Evolutionary conservation across 176 grass and related monocot species (phyloP).

Genomic region (Phoenix dactylifera): DNA sequence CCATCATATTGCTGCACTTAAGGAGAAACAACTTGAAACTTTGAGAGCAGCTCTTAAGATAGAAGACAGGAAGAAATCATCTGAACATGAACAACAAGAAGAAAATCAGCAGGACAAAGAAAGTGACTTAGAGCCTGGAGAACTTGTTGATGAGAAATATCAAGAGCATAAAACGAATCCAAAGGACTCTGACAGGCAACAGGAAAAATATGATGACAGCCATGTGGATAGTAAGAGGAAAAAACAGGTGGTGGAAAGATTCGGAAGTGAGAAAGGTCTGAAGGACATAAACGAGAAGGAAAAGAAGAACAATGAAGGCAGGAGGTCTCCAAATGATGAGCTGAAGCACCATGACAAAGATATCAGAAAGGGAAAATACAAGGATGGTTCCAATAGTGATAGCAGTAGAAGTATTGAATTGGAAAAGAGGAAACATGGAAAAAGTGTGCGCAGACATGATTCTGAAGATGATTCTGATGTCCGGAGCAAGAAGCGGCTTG

Average conservation of each 20-base stretch:
- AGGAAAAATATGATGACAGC: slow-evolving; percentile 4
- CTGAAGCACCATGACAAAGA: slow-evolving; percentile 7
- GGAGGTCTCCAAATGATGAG: not conserved
- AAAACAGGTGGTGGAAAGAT: slow-evolving; percentile 4
- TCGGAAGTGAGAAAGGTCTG: not conserved
- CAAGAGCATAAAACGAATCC: slow-evolving; percentile 22
- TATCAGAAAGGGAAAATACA: slow-evolving; percentile 32
- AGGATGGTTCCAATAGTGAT: slow-evolving; percentile 29
- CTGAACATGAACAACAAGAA: slow-evolving; percentile 25
- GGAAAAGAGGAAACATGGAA: slow-evolving; percentile 10
- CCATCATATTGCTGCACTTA: slow-evolving; percentile 75
- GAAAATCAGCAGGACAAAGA: slow-evolving; percentile 30
- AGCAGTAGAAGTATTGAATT: not conserved
- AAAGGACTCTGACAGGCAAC: not conserved
- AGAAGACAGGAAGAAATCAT: not conserved
- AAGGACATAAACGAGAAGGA: slow-evolving; percentile 32
- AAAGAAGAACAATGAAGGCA: slow-evolving; percentile 23
- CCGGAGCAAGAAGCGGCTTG: too few species aligned
- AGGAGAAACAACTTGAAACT: slow-evolving; percentile 86
- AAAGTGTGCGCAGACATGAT: slow-evolving; percentile 7
- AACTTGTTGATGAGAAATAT: slow-evolving; percentile 64
- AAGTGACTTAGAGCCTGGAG: slow-evolving; percentile 87
- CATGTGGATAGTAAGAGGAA: not conserved
- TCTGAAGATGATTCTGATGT: slow-evolving; percentile 27
- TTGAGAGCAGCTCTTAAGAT: slow-evolving; percentile 64